Evolutionary conservation across 2,329 filamentous ascomycete species (phyloP), one percentile per base, ranked within the genome.

Genomic region (Fusarium sp.): DNA sequence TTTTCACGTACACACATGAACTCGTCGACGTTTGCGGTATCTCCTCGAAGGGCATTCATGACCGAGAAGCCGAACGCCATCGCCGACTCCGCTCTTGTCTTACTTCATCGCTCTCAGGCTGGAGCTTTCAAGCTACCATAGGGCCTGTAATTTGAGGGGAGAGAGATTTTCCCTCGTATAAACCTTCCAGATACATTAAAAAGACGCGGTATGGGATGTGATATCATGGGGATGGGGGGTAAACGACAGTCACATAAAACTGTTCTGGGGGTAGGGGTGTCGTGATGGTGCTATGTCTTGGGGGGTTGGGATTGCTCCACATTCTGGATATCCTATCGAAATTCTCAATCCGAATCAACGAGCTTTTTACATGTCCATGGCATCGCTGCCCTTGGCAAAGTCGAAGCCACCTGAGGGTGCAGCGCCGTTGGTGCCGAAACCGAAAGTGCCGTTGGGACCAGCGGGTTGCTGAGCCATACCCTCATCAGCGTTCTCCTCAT

Each of bases 401-500:
- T 93, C 97, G 89, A 98, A 99, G 78, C 92, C 92, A 73, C 92
- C 91, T 75, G 91, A 88, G 77, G 93, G 91, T 75, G 82, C 80
- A 39, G 80, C 79, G 54, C 82, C 84, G 77, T 88, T 89, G 75
- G 91, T 84, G 77, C 92, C 91, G 81, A 98, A 92, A 76, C 94
- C 89, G 81, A 95, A 96, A 59, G 90, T 90, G 62, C 91, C 91
- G 76, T 92, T 92, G 39, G 85, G 80, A 44, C 88, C 89, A 75
- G 91, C 89, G 26, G 84, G 80, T 78, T 93, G 91, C 65, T 74
- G 68, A 4, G 92, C 91, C 81, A 93, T 88, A 42, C 84, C 84
- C 76, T 97, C 93, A 67, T 94, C 93, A 73, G 94, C 94, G 75
- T 94, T 94, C 78, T 97, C 96, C 57, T 98, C 96, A 74, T 99